phyloP scores from a whole-genome alignment of 768 basidiomycete genomes.

The Serendipita sp. region DNA sequence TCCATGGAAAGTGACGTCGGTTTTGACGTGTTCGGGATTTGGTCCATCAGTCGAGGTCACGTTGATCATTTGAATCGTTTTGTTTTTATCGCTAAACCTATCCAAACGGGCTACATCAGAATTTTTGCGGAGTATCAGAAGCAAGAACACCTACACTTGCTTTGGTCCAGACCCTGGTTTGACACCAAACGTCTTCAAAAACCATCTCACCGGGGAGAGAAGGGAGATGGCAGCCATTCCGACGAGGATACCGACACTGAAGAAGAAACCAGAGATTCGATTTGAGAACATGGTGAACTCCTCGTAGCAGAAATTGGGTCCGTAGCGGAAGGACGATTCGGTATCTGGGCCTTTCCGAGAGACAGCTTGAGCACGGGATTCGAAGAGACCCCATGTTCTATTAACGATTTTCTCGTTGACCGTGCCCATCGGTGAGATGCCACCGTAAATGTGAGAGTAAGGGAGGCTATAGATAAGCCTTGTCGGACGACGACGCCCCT shows the following conservation, averaged over 20 bases:
- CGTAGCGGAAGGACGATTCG: conserved; percentile 31
- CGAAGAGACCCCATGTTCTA: conserved; percentile 39
- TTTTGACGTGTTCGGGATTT: conserved; percentile 35
- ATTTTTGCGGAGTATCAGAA: background rate
- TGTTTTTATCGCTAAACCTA: background rate
- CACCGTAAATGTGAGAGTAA: conserved; percentile 23
- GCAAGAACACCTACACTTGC: background rate
- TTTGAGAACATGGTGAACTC: conserved; percentile 34
- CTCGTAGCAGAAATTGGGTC: conserved; percentile 56
- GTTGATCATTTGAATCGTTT: conserved; percentile 30
- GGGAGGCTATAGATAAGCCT: conserved; percentile 26
- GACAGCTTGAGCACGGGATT: conserved; percentile 17
- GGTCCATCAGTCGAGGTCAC: conserved; percentile 36
- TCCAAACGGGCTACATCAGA: background rate
- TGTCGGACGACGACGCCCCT: conserved; percentile 19
- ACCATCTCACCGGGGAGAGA: background rate
- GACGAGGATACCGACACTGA: conserved; percentile 8
- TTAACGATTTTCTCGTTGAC: conserved; percentile 36
- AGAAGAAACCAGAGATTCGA: conserved; percentile 11
- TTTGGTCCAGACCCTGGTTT: background rate
- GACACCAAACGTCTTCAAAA: background rate
- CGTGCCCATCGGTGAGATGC: conserved; percentile 29
- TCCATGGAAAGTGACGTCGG: conserved; percentile 46
- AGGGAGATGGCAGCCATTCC: background rate
- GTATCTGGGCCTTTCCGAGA: conserved; percentile 12